Conservation (phyloP, 345 rosid genomes). For the Kernera saxatilis region DNA sequence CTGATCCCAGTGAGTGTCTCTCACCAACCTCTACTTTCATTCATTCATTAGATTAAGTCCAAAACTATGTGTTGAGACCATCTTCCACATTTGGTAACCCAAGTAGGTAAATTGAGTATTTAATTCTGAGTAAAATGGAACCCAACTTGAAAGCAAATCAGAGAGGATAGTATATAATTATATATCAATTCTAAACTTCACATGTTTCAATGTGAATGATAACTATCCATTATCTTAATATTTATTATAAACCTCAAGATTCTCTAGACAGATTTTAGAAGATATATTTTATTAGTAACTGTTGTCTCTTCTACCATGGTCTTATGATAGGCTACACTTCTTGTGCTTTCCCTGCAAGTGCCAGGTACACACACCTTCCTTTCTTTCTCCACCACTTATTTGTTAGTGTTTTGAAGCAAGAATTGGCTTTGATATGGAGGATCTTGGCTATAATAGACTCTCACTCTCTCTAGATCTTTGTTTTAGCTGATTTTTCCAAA, state of each 20-base stretch:
- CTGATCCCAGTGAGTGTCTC: conserved; percentile 55
- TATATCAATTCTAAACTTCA: conserved; percentile 10
- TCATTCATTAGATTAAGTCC: background rate
- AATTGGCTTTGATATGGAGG: background rate
- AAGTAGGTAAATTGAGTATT: background rate
- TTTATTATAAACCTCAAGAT: conserved; percentile 13
- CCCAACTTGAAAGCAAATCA: conserved; percentile 8
- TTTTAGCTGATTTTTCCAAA: background rate
- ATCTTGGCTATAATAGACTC: background rate
- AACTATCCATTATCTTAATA: background rate
- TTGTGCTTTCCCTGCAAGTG: conserved; percentile 32
- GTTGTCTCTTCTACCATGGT: conserved; percentile 14
- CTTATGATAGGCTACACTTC: conserved; percentile 25
- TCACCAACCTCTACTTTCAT: background rate
- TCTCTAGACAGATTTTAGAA: background rate
- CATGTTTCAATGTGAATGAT: conserved; percentile 20
- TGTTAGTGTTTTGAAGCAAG: background rate
- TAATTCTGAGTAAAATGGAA: background rate
- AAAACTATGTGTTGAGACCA: background rate
- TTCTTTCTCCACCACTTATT: background rate
- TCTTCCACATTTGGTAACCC: conserved; percentile 3
- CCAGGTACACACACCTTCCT: conserved; percentile 14
- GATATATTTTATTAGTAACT: background rate
- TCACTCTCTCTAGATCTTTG: background rate
- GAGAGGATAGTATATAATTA: background rate